Conservation (phyloP, 1,139 yeast species). For the Taphrina populina region DNA sequence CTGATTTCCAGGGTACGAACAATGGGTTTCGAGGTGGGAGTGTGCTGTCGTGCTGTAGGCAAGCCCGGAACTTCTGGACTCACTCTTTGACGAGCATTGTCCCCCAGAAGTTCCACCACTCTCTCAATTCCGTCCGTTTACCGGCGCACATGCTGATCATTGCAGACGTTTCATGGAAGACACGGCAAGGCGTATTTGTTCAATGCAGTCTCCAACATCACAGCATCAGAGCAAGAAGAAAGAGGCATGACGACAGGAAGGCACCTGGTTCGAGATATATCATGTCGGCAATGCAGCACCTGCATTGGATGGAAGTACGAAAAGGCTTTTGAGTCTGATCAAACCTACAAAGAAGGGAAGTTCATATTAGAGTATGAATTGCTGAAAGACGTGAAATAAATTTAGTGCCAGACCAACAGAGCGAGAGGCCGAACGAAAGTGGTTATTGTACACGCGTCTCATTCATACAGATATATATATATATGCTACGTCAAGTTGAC, state of each 20-base stretch:
- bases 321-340: slow-evolving; percentile 55
- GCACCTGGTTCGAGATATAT: slow-evolving; percentile 62
- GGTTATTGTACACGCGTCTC: no score
- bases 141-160: not conserved
- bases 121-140: no score
- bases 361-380: slow-evolving; percentile 62
- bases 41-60: no score
- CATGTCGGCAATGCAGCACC: slow-evolving; percentile 63
- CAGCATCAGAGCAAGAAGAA: slow-evolving; percentile 44
- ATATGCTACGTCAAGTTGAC: no score
- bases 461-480: no score
- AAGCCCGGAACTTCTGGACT: no score
- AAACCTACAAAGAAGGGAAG: slow-evolving; percentile 74
- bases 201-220: slow-evolving; percentile 48
- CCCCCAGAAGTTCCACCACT: no score
- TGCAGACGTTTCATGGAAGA: slow-evolving; percentile 47
- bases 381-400: slow-evolving; percentile 23
- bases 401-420: no score
- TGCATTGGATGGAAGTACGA: slow-evolving; percentile 78
- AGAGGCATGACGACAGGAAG: slow-evolving; percentile 68
- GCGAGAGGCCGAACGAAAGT: no score
- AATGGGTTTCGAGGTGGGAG: no score
- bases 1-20: slow-evolving; percentile 47
- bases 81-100: no score
- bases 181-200: slow-evolving; percentile 49